These are phyloP conservation scores for Candida khao-thaluensis DNA, from an alignment of 805 yeast genomes.

Conservation along the genomic window DNA sequence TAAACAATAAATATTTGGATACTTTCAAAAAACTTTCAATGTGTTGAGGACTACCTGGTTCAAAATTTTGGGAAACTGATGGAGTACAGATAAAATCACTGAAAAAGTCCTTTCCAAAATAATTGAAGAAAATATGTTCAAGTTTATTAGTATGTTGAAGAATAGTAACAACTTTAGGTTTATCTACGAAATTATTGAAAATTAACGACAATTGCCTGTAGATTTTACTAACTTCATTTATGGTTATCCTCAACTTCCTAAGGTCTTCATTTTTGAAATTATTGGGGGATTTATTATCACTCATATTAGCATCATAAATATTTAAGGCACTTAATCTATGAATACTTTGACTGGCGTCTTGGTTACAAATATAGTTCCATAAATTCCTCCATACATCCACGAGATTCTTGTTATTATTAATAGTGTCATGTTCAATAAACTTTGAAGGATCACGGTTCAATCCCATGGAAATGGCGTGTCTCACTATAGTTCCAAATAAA, in stretches of 20 bases:
- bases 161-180: constrained; percentile 36
- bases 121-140: constrained; percentile 34
- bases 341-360: constrained; percentile 34
- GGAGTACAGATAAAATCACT: constrained; percentile 37
- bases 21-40: constrained; percentile 35
- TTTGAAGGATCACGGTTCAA: constrained; percentile 39
- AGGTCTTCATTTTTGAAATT: constrained; percentile 18
- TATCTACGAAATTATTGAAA: constrained; percentile 25
- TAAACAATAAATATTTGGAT: constrained; percentile 32
- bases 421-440: constrained; percentile 28
- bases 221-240: constrained; percentile 21
- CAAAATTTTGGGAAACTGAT: constrained; percentile 20
- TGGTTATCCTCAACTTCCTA: constrained; percentile 13
- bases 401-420: constrained; percentile 26
- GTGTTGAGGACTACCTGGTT: constrained; percentile 22
- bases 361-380: constrained; percentile 31
- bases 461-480: constrained; percentile 42
- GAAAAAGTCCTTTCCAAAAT: constrained; percentile 44
- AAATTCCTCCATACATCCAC: constrained; percentile 35
- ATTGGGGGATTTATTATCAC: constrained; percentile 35
- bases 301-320: constrained; percentile 24
- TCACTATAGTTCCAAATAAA: constrained; percentile 34
- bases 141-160: constrained; percentile 35
- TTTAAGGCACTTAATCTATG: constrained; percentile 32
- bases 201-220: constrained; percentile 30